phyloP scores from a whole-genome alignment of 2,329 filamentous ascomycete species.

The Macrophomina phaseolina region DNA sequence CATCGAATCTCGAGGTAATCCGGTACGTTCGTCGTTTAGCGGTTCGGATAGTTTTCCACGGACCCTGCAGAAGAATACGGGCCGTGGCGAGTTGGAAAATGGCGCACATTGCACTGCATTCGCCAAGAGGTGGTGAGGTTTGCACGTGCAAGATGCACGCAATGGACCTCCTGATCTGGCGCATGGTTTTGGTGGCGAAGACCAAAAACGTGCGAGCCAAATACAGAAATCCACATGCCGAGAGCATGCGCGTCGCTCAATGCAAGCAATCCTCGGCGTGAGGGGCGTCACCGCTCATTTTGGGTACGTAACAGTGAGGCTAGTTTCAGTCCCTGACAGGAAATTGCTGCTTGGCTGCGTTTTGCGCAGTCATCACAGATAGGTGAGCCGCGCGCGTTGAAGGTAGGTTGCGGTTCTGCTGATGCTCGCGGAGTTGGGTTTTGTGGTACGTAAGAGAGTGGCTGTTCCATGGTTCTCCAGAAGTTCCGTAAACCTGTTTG shows the following conservation, averaged over 20 bases:
- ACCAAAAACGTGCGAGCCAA: background rate
- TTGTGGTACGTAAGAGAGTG: constrained; percentile 16
- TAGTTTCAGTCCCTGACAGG: background rate
- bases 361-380: background rate
- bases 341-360: constrained; percentile 15
- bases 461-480: constrained; percentile 10
- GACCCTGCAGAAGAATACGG: no score
- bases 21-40: background rate
- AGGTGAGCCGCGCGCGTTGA: background rate
- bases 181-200: constrained; percentile 14
- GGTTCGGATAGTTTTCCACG: background rate
- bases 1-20: no score
- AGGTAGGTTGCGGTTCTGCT: background rate
- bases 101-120: background rate
- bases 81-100: background rate
- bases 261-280: constrained; percentile 10
- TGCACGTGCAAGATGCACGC: background rate
- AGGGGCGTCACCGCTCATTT: constrained; percentile 6
- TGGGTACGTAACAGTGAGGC: background rate
- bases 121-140: background rate
- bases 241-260: constrained; percentile 12
- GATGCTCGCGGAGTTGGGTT: background rate
- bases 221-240: constrained; percentile 7
- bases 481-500: constrained; percentile 7
- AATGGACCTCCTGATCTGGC: background rate